phyloP scores from a whole-genome alignment of 768 basidiomycete species.

The Cyclocybe cylindracea region DNA sequence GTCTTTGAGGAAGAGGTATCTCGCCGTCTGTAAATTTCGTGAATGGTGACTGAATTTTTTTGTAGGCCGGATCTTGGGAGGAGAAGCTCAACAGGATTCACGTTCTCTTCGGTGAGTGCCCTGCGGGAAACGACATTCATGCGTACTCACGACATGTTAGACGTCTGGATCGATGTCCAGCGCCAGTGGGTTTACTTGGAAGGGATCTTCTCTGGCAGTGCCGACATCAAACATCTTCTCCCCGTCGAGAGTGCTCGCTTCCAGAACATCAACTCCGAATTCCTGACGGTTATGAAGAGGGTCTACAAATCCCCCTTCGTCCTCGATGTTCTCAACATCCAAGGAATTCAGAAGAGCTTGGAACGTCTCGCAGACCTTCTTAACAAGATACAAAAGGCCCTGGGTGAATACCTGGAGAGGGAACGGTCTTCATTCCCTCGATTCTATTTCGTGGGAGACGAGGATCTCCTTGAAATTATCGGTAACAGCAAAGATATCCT shows the following conservation, averaged over 20 bases:
- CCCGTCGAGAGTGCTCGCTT: constrained; percentile 98
- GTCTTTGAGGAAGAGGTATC: constrained; percentile 87
- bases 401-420: constrained; percentile 97
- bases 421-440: constrained; percentile 98
- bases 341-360: constrained; percentile 93
- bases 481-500: constrained; percentile 99
- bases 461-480: constrained; percentile 97
- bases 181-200: constrained; percentile 99
- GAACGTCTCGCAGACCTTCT: constrained; percentile 95
- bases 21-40: not conserved
- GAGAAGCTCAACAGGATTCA: constrained; percentile 96
- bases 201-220: constrained; percentile 99
- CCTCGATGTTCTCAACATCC: constrained; percentile 95
- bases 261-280: constrained; percentile 98
- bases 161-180: constrained; percentile 99
- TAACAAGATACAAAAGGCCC: constrained; percentile 98
- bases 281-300: constrained; percentile 98
- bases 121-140: not conserved
- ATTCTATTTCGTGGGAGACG: constrained; percentile 99
- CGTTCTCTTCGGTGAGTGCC: constrained; percentile 81
- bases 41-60: constrained; percentile 8
- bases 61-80: constrained; percentile 87
- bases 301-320: constrained; percentile 99
- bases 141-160: constrained; percentile 35
- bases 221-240: constrained; percentile 98